Conservation (phyloP, 2,329 filamentous ascomycete genomes). For the Cephalotrichum gorgonifer region DNA sequence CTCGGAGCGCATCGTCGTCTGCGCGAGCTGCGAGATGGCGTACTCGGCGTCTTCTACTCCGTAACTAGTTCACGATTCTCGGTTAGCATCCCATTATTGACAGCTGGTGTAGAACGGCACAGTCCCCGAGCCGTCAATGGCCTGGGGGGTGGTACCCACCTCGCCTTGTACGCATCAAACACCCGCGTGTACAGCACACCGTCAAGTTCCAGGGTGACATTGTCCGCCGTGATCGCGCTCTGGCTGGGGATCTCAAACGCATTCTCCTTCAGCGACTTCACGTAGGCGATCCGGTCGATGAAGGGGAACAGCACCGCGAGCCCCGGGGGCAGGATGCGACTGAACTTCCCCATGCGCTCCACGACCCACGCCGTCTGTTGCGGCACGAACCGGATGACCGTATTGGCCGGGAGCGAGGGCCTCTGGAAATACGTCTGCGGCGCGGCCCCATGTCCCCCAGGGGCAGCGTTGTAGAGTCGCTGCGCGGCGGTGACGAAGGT, state of each 20-base stretch:
- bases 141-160: conserved; percentile 37
- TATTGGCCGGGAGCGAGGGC: conserved; percentile 75
- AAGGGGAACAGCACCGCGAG: conserved; percentile 83
- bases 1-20: conserved; percentile 98
- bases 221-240: conserved; percentile 96
- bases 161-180: conserved; percentile 96
- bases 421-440: conserved; percentile 72
- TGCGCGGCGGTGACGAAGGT: neutral
- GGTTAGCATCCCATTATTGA: neutral
- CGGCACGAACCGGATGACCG: conserved; percentile 91
- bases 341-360: conserved; percentile 98
- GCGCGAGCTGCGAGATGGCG: conserved; percentile 92
- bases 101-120: neutral
- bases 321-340: conserved; percentile 84
- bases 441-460: neutral
- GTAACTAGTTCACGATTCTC: conserved; percentile 48
- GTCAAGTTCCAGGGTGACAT: conserved; percentile 92
- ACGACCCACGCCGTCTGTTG: conserved; percentile 99
- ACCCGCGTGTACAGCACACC: conserved; percentile 92
- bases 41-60: conserved; percentile 98
- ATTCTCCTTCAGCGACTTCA: conserved; percentile 92
- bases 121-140: neutral
- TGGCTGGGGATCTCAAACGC: conserved; percentile 97
- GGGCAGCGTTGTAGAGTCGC: neutral
- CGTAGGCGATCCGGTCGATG: conserved; percentile 92